Percentiles rank a stretch among this genome's conserved stretches.
These are phyloP conservation scores for Lasiosphaeriaceae sp. DNA, from an alignment of 495 filamentous ascomycete genomes.

Conservation along the genomic window DNA sequence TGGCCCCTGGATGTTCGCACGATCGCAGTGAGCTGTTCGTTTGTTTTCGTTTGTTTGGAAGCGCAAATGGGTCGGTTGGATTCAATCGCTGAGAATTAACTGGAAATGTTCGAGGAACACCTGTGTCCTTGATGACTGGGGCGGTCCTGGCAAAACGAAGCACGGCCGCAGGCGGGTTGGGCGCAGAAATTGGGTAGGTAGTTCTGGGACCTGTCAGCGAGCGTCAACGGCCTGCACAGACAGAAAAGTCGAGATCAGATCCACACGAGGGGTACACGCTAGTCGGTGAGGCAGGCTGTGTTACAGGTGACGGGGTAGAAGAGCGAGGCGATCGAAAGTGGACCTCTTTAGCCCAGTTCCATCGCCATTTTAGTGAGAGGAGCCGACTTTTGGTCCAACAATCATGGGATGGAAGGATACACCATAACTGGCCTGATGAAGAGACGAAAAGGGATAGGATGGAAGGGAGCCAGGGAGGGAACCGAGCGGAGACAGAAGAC, in stretches of 20 bases:
- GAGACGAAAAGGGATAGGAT: neutral
- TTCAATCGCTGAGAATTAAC: neutral
- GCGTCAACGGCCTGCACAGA: conserved; percentile 16
- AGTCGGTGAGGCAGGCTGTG: conserved; percentile 11
- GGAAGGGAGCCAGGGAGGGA: neutral
- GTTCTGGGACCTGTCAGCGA: conserved; percentile 20
- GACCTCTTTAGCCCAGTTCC: conserved; percentile 19
- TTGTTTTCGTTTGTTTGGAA: neutral
- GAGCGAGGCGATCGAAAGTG: conserved; percentile 1
- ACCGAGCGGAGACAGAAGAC: neutral
- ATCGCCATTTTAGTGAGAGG: conserved; percentile 17
- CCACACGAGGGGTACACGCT: conserved; percentile 17
- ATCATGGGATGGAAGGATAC: neutral
- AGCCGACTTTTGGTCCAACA: neutral
- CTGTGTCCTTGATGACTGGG: neutral
- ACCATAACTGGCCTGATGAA: neutral
- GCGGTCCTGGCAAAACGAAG: conserved; percentile 4
- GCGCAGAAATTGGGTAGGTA: conserved; percentile 16
- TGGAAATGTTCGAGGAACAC: conserved; percentile 4
- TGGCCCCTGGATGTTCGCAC: neutral
- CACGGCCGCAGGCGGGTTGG: conserved; percentile 12
- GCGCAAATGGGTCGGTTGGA: neutral
- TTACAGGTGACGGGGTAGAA: conserved; percentile 3
- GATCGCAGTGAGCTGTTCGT: neutral
- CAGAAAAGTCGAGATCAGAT: conserved; percentile 16